phyloP scores from a whole-genome alignment of 2,329 filamentous ascomycete genomes.

The Parastagonospora avenae region DNA sequence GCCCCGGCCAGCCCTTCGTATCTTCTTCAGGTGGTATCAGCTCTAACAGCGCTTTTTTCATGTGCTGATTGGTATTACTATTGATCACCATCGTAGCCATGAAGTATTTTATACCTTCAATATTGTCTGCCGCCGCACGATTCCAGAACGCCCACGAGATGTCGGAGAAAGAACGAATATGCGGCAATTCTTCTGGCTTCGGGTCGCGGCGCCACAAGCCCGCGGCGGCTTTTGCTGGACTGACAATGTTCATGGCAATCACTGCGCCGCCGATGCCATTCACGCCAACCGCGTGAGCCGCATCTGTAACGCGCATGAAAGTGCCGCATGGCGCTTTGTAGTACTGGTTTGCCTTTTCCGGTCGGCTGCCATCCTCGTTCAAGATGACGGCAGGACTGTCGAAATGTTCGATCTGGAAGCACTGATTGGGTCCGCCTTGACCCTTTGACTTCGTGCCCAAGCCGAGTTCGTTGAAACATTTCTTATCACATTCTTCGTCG shows the following conservation, averaged over 20 bases:
- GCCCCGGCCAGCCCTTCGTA: constrained; percentile 18
- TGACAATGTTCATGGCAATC: constrained; percentile 9
- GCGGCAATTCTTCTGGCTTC: constrained; percentile 16
- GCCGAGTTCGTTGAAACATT: too few relatives aligned
- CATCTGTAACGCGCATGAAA: constrained; percentile 13
- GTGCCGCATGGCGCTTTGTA: constrained; percentile 19
- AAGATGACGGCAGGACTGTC: constrained; percentile 10
- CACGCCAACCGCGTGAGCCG: constrained; percentile 14
- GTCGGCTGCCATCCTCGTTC: constrained; percentile 1
- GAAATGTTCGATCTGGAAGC: constrained; percentile 19
- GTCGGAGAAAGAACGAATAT: constrained; percentile 20
- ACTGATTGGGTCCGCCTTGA: constrained; percentile 16
- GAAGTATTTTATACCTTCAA: constrained; percentile 24
- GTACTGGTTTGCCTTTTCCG: constrained; percentile 8
- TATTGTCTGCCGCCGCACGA: constrained; percentile 1
- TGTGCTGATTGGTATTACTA: constrained; percentile 14
- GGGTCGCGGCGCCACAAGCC: constrained; percentile 12
- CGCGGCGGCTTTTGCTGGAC: constrained; percentile 9
- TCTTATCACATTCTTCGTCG: too few relatives aligned
- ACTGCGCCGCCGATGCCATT: constrained; percentile 13
- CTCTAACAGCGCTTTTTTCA: constrained; percentile 11
- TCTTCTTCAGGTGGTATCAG: constrained; percentile 6
- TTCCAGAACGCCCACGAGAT: constrained; percentile 29
- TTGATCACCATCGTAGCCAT: constrained; percentile 18
- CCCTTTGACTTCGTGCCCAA: not conserved